Percentiles rank a stretch among this genome's conserved stretches.
These are phyloP conservation scores for Neurospora sp. DNA, from an alignment of 495 filamentous ascomycete species.

Conservation along the genomic window DNA sequence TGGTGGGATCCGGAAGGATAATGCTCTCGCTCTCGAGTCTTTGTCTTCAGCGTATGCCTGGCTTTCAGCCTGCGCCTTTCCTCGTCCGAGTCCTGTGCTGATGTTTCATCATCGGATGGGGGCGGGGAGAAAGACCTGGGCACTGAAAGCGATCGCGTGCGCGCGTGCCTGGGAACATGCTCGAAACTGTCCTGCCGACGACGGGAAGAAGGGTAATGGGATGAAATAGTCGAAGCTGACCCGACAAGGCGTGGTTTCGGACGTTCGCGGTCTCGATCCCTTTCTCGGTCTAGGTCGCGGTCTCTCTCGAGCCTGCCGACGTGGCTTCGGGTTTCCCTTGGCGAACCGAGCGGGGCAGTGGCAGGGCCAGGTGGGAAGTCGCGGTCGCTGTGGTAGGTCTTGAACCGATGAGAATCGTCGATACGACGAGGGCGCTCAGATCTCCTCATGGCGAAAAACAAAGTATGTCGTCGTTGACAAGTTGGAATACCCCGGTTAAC, in stretches of 20 bases:
- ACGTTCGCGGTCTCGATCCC: not conserved
- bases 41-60: not conserved
- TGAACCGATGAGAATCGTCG: not conserved
- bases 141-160: not conserved
- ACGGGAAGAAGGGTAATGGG: not conserved
- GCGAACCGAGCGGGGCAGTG: not conserved
- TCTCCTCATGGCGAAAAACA: not conserved
- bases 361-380: not conserved
- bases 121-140: not conserved
- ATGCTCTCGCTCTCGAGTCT: not conserved
- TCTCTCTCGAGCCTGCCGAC: not conserved
- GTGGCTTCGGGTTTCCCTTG: not conserved
- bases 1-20: not conserved
- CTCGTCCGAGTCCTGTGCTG: not conserved
- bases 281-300: not conserved
- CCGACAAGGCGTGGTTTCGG: not conserved
- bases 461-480: not conserved
- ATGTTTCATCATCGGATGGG: not conserved
- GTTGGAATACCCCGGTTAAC: not conserved
- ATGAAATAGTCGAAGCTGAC: not conserved
- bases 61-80: not conserved
- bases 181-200: not conserved
- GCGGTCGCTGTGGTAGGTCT: slow-evolving; percentile 3
- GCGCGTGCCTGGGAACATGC: not conserved
- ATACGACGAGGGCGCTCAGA: not conserved